A percentile compares a stretch with the other conserved stretches of the same genome.
These are phyloP conservation scores for Kodamaea nitidulidarum DNA, from an alignment of 805 yeast species.

Conservation along the genomic window DNA sequence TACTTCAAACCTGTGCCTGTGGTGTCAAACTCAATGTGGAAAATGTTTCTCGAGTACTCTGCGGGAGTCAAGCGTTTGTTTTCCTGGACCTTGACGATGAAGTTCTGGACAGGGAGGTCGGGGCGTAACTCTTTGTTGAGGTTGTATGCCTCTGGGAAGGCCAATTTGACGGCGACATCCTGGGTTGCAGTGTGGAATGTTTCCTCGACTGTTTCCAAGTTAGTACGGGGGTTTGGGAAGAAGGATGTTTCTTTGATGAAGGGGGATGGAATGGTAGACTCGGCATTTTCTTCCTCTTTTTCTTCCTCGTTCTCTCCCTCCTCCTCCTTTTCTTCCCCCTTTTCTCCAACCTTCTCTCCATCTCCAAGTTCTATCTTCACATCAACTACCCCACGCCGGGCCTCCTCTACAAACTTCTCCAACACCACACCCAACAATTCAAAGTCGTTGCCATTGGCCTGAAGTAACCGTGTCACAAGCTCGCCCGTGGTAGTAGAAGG, in stretches of 20 bases:
- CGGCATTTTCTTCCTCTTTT: slow-evolving; percentile 10
- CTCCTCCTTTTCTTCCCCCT: slow-evolving; percentile 25
- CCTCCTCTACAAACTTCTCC: slow-evolving; percentile 60
- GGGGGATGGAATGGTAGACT: slow-evolving; percentile 37
- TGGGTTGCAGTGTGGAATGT: slow-evolving; percentile 30
- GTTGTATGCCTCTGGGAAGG: slow-evolving; percentile 77
- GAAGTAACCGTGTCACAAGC: slow-evolving; percentile 71
- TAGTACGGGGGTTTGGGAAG: slow-evolving; percentile 50
- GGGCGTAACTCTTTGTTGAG: slow-evolving; percentile 69
- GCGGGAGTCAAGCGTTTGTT: slow-evolving; percentile 87
- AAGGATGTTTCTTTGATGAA: slow-evolving; percentile 65
- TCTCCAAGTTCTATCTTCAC: slow-evolving; percentile 31
- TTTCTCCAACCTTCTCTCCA: slow-evolving; percentile 33
- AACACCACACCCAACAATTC: slow-evolving; percentile 73
- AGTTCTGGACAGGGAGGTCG: slow-evolving; percentile 80
- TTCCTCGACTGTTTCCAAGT: slow-evolving; percentile 34
- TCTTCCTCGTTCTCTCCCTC: slow-evolving; percentile 16
- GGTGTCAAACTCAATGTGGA: slow-evolving; percentile 92
- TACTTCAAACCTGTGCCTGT: slow-evolving; percentile 87
- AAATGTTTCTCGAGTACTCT: slow-evolving; percentile 89
- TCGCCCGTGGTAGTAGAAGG: slow-evolving; percentile 56
- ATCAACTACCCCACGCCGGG: slow-evolving; percentile 41
- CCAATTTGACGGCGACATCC: slow-evolving; percentile 63
- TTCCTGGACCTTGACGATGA: slow-evolving; percentile 83
- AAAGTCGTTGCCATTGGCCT: slow-evolving; percentile 76